phyloP scores from a whole-genome alignment of 2,329 filamentous ascomycete genomes.

The Arthrinium puccinioides region DNA sequence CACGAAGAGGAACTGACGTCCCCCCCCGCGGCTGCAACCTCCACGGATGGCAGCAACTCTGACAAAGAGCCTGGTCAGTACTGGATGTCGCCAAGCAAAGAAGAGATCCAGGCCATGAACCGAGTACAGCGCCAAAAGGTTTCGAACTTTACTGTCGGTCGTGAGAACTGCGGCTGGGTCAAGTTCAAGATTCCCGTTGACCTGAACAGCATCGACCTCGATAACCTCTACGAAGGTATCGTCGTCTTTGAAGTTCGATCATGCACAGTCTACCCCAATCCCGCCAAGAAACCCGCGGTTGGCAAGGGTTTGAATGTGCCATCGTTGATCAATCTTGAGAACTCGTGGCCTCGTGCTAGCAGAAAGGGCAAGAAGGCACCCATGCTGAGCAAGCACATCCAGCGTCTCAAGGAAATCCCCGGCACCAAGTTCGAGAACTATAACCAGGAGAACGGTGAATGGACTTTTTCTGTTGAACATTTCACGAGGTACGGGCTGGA shows the following conservation, averaged over 20 bases:
- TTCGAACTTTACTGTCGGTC: conserved; percentile 71
- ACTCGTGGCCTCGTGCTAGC: conserved; percentile 77
- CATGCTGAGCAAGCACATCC: conserved; percentile 73
- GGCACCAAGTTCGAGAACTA: conserved; percentile 82
- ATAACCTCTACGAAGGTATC: conserved; percentile 71
- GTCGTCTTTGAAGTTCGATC: conserved; percentile 70
- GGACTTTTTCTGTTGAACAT: conserved; percentile 91
- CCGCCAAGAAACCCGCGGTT: conserved; percentile 69
- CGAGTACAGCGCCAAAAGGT: conserved; percentile 71
- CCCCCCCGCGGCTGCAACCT: conserved; percentile 21
- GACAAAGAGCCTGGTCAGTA: conserved; percentile 64
- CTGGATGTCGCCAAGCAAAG: conserved; percentile 73
- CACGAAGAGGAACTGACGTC: conserved; percentile 56
- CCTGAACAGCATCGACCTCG: conserved; percentile 68
- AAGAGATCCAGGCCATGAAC: conserved; percentile 73
- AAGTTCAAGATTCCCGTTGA: conserved; percentile 79
- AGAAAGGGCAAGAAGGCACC: conserved; percentile 43
- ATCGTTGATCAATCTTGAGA: conserved; percentile 77
- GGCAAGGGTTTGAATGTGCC: conserved; percentile 91
- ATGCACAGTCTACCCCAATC: conserved; percentile 79
- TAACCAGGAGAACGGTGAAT: conserved; percentile 70
- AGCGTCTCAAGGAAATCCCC: conserved; percentile 68
- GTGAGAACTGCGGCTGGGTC: conserved; percentile 73
- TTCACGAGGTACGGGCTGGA: conserved; percentile 93
- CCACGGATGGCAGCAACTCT: conserved; percentile 11